phyloP scores from a whole-genome alignment of 2,329 filamentous ascomycete species.

The Rhinocladiella similis region DNA sequence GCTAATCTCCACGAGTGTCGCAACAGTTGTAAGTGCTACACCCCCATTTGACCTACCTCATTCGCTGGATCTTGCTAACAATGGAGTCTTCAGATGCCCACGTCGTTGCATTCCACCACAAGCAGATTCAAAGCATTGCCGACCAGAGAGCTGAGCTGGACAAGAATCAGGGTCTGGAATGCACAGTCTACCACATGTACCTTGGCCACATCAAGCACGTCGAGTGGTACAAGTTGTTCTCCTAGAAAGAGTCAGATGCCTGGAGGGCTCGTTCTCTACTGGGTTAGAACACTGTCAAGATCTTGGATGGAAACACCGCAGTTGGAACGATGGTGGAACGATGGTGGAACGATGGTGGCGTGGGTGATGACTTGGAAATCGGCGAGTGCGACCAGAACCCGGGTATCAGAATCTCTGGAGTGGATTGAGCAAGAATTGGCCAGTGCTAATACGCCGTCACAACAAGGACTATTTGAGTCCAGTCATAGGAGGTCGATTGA shows the following conservation, averaged over 20 bases:
- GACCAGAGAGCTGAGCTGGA: slow-evolving; percentile 19
- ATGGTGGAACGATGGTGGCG: neutral
- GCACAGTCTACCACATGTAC: slow-evolving; percentile 24
- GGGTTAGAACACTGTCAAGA: neutral
- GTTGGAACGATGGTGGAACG: neutral
- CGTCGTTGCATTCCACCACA: slow-evolving; percentile 29
- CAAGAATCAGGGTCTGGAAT: slow-evolving; percentile 16
- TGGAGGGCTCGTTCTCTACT: neutral
- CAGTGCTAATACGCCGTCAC: too few relatives aligned
- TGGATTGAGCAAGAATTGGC: too few relatives aligned
- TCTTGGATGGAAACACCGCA: neutral
- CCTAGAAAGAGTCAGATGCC: slow-evolving; percentile 1
- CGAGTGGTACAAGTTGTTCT: slow-evolving; percentile 25
- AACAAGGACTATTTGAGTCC: too few relatives aligned
- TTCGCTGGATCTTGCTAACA: neutral
- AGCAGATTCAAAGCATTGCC: slow-evolving; percentile 31
- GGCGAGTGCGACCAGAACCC: neutral
- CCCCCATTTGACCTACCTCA: slow-evolving; percentile 1
- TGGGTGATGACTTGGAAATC: neutral
- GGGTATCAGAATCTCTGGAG: neutral
- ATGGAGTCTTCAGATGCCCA: neutral
- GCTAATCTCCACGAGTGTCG: slow-evolving; percentile 8
- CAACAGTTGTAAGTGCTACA: slow-evolving; percentile 4
- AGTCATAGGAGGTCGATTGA: too few relatives aligned
- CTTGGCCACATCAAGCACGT: slow-evolving; percentile 13